Conservation (phyloP, 1,284 basidiomycete genomes). For the Heliocybe sulcata region DNA sequence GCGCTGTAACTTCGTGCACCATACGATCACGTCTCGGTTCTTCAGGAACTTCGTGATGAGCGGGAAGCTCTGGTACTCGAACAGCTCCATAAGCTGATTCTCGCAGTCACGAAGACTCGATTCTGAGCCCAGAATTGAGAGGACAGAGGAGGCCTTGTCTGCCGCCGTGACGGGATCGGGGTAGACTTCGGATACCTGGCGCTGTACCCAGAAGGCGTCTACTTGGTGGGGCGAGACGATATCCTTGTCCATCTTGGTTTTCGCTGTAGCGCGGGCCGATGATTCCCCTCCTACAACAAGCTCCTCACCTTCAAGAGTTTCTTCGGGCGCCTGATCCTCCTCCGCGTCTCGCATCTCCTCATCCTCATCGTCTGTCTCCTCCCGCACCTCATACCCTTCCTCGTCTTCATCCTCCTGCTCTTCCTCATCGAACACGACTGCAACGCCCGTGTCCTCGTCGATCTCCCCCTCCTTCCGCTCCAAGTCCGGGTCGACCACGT, state of each 20-base stretch:
- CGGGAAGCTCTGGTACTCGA: constrained; percentile 92
- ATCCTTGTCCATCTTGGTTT: constrained; percentile 63
- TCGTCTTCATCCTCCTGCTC: constrained; percentile 89
- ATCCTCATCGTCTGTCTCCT: constrained; percentile 74
- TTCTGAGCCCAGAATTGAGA: constrained; percentile 87
- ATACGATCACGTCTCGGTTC: constrained; percentile 94
- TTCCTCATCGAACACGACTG: constrained; percentile 95
- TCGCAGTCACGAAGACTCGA: constrained; percentile 91
- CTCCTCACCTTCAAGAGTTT: constrained; percentile 47
- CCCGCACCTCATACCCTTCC: constrained; percentile 75
- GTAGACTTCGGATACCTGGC: constrained; percentile 86
- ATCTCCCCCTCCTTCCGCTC: constrained; percentile 78
- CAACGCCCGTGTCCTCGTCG: constrained; percentile 91
- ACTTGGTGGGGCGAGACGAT: constrained; percentile 86
- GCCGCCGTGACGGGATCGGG: constrained; percentile 92
- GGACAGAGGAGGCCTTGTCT: constrained; percentile 83
- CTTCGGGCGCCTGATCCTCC: constrained; percentile 29
- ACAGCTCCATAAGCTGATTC: constrained; percentile 95
- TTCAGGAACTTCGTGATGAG: constrained; percentile 89
- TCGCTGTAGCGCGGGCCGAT: constrained; percentile 30
- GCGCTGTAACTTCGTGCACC: constrained; percentile 96
- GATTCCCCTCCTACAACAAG: constrained; percentile 68
- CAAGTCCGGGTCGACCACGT: constrained; percentile 64
- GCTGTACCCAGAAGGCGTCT: constrained; percentile 98
- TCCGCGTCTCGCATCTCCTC: constrained; percentile 50